Evolutionary conservation across 371 early-diverging fungal genomes (phyloP), one percentile per base, ranked within the genome.

Genomic region (Mortierella sp.): DNA sequence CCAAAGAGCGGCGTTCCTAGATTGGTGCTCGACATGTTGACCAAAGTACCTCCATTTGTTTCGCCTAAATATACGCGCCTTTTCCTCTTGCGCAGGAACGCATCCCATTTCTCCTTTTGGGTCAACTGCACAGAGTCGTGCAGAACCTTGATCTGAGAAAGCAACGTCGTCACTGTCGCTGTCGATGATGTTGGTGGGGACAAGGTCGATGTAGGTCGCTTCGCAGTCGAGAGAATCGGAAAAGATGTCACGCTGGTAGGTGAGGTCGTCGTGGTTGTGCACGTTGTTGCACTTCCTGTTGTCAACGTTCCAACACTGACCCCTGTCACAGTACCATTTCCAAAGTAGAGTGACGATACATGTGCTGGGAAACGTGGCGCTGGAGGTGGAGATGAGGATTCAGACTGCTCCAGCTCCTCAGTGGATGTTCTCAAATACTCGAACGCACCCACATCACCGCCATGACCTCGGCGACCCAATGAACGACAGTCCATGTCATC

Each of bases 21-120:
- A 31, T 76, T 69, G 39, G 66, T 51, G 27, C 66, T 55, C 4
- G 70, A 70, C 62, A 76, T 61, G 27, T 65, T 76, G 24, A 54
- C 60, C 21, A 64, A 12, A 0, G 62, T 58, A 1, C 72, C 72
- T 1, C 78, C 71, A 23, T 69, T 69, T 0, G 67, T 65, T 48
- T 76, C 78, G 2, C 78, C 78, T 52, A 62, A 6, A 45, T 76
- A 70, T 12, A 69, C 64, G 4, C 70, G 70, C 30, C 78, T 65
- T 43, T 63, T 51, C 7, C 78, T 61, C 28, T 76, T 76, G 43
- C 59, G 38, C 51, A 76, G 31, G 16, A 76, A 76, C 1, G 70
- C 63, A 49, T 76, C 78, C 78, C 78, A 76, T 34, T 76, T 76
- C 23, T 76, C 78, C 54, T 76, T 76, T 24, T 76, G 78, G 0